Percentiles rank a stretch among this genome's conserved stretches.
Evolutionary conservation across 352 stramenopile genomes (phyloP).

Genomic region (Phytophthora pistaciae): DNA sequence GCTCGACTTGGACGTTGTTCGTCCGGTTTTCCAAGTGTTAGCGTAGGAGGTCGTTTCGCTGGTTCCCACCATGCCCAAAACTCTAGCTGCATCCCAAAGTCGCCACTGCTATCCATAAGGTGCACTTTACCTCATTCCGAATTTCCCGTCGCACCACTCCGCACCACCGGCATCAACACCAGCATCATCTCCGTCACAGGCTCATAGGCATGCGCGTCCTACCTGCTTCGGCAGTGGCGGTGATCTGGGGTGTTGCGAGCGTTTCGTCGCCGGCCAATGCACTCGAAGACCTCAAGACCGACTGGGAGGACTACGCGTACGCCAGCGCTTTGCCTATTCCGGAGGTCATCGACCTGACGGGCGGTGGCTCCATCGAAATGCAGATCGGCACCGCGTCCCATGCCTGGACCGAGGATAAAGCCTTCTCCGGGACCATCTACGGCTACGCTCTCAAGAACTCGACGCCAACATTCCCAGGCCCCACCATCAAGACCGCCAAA

Average conservation of each 20-base stretch:
- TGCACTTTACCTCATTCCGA: conserved; percentile 8
- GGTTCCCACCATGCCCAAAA: neutral
- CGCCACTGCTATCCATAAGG: too few species aligned
- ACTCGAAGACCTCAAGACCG: conserved; percentile 45
- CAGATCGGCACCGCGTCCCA: conserved; percentile 43
- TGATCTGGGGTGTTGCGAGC: conserved; percentile 6
- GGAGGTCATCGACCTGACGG: conserved; percentile 50
- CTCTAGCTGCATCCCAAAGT: neutral
- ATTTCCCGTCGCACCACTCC: neutral
- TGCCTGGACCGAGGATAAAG: conserved; percentile 46
- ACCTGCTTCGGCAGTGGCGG: conserved; percentile 35
- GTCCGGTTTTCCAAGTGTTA: neutral
- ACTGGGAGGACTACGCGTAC: conserved; percentile 47
- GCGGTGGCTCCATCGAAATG: conserved; percentile 52
- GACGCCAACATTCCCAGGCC: conserved; percentile 42
- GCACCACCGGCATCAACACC: neutral
- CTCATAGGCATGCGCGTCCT: conserved; percentile 42
- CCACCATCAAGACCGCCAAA: conserved; percentile 47
- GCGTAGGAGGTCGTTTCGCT: conserved; percentile 1
- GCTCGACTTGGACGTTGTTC: neutral
- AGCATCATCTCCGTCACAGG: neutral
- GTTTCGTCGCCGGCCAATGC: conserved; percentile 23
- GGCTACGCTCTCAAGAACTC: conserved; percentile 50
- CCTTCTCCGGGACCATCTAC: conserved; percentile 41
- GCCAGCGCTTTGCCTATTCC: conserved; percentile 45